phyloP scores from a whole-genome alignment of 139 green algal species.

The Astrephomene gubernaculifera region DNA sequence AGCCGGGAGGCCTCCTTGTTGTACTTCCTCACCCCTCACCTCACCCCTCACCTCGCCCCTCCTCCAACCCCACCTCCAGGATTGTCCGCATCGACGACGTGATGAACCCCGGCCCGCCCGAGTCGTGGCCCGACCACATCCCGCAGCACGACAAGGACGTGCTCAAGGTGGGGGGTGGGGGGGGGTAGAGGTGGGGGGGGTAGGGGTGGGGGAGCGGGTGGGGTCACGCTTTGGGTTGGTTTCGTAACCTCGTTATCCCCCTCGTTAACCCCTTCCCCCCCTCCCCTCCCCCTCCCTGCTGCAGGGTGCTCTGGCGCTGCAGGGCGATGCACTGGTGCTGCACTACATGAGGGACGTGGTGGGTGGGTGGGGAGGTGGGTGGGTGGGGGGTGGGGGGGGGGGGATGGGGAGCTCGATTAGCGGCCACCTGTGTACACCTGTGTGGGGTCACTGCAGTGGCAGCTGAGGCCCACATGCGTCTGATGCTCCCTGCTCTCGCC shows the following conservation, averaged over 20 bases:
- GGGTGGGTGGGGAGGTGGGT: background rate
- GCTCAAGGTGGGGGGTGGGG: conserved; percentile 48
- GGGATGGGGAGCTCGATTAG: background rate
- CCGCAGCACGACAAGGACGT: conserved; percentile 82
- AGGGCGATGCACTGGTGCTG: conserved; percentile 80
- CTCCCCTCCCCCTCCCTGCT: background rate
- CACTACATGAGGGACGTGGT: conserved; percentile 78
- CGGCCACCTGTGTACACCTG: too few species aligned
- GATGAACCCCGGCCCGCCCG: conserved; percentile 27
- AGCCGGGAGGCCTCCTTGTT: too few species aligned
- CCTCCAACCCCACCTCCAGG: conserved; percentile 20
- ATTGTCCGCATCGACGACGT: conserved; percentile 63
- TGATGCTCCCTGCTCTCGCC: background rate
- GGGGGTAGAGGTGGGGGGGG: background rate
- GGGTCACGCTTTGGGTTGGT: too few species aligned
- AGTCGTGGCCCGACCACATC: conserved; percentile 80
- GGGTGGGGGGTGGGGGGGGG: background rate
- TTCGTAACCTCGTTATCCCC: background rate
- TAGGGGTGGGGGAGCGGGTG: background rate
- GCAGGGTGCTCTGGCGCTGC: conserved; percentile 63
- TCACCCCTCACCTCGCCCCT: background rate
- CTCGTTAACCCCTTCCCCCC: conserved; percentile 10
- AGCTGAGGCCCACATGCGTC: background rate
- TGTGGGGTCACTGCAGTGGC: too few species aligned
- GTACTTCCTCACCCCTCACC: background rate